Evolutionary conservation across 1,284 basidiomycete species (phyloP).

Genomic region (Ustilago trichophora): DNA sequence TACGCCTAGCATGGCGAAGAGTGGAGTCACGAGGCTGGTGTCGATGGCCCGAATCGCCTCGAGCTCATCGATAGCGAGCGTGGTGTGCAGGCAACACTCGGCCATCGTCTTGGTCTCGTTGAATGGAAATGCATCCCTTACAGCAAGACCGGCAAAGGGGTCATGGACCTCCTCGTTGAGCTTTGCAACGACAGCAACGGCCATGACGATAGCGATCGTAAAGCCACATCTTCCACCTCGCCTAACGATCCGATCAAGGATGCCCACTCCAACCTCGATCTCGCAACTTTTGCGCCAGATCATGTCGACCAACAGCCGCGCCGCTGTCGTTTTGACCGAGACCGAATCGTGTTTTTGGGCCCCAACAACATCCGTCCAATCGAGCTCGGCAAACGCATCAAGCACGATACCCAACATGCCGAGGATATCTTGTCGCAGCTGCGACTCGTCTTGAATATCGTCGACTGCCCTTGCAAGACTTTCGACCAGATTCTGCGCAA

Average conservation of each 20-base stretch:
- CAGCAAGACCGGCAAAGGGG: no score
- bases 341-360: no score
- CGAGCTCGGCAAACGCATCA: conserved; percentile 8
- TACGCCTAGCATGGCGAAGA: conserved; percentile 2
- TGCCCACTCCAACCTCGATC: no score
- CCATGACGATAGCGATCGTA: no score
- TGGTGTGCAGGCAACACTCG: no score
- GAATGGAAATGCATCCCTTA: no score
- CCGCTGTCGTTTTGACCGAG: background rate
- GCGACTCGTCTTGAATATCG: background rate
- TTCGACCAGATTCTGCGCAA: conserved; percentile 1
- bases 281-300: no score
- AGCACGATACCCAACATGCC: conserved; percentile 14
- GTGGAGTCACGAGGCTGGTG: background rate
- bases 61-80: background rate
- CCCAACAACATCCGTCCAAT: background rate
- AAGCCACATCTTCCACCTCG: no score
- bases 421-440: background rate
- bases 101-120: no score
- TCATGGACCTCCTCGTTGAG: no score
- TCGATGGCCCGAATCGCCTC: background rate
- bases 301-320: background rate
- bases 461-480: conserved; percentile 6
- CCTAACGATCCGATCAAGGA: no score
- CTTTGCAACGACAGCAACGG: no score